Evolutionary conservation across 2,329 filamentous ascomycete species (phyloP).

Genomic region (Talaromyces pinophilus): DNA sequence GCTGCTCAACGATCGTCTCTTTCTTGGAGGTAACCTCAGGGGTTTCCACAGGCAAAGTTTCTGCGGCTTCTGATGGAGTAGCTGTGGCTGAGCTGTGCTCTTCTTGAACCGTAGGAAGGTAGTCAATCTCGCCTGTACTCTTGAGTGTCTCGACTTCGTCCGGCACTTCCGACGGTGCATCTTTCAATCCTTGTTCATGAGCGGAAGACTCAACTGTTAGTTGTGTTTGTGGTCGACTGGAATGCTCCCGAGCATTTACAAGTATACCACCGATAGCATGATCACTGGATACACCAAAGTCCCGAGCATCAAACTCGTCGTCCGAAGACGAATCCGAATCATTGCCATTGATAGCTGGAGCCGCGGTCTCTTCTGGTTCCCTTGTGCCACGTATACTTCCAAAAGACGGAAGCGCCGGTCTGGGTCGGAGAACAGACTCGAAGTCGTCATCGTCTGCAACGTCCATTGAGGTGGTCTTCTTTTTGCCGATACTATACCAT

Average conservation of each 20-base stretch:
- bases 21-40: neutral
- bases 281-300: conserved; percentile 53
- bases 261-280: conserved; percentile 54
- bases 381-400: conserved; percentile 60
- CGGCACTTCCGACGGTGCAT: neutral
- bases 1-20: neutral
- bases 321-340: conserved; percentile 44
- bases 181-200: neutral
- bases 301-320: conserved; percentile 43
- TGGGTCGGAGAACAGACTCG: conserved; percentile 59
- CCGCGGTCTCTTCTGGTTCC: conserved; percentile 16
- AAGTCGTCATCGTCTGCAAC: conserved; percentile 51
- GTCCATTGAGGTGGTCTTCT: conserved; percentile 32
- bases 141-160: neutral
- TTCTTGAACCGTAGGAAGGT: conserved; percentile 19
- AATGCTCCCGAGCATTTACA: conserved; percentile 36
- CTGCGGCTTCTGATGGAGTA: neutral
- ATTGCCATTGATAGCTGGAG: conserved; percentile 31
- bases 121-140: neutral
- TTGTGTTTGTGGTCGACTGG: neutral
- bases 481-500: conserved; percentile 42
- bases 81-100: conserved; percentile 13
- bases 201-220: neutral
- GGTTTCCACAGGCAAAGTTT: neutral
- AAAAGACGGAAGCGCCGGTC: conserved; percentile 62